Evolutionary conservation across 164 flowering plant species (phyloP).

Genomic region (Tetrastigma voinierianum): DNA sequence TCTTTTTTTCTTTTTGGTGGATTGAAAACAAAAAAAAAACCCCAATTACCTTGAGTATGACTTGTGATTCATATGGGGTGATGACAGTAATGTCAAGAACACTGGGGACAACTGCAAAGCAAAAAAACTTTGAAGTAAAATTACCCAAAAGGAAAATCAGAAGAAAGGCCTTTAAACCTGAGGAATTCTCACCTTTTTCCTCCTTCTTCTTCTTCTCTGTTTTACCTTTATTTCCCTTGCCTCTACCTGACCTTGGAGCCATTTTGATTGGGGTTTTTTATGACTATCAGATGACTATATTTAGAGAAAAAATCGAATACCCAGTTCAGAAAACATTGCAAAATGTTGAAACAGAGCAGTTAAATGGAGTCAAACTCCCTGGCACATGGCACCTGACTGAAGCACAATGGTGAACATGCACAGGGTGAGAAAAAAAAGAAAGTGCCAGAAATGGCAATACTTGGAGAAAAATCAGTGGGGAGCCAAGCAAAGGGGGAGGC

Average conservation of each 20-base stretch:
- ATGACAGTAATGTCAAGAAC: slow-evolving; percentile 71
- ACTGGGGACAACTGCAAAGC: slow-evolving; percentile 63
- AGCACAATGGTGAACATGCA: too few relatives aligned
- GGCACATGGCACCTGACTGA: too few relatives aligned
- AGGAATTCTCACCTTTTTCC: slow-evolving; percentile 57
- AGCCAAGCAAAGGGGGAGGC: not conserved
- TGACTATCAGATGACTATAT: not conserved
- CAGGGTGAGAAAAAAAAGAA: too few relatives aligned
- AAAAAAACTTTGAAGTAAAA: not conserved
- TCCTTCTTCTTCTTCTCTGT: slow-evolving; percentile 85
- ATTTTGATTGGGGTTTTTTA: slow-evolving; percentile 19
- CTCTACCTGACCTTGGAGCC: slow-evolving; percentile 82
- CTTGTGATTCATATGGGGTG: slow-evolving; percentile 78
- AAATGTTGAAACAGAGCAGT: not conserved
- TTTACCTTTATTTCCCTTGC: slow-evolving; percentile 55
- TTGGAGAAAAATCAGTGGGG: not conserved
- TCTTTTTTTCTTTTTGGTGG: not conserved
- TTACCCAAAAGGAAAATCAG: not conserved
- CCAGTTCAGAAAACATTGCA: slow-evolving; percentile 8
- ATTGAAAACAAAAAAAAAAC: not conserved
- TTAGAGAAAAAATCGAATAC: not conserved
- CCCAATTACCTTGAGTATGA: slow-evolving; percentile 66
- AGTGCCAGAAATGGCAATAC: not conserved
- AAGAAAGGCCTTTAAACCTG: slow-evolving; percentile 4
- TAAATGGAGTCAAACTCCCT: not conserved